Evolutionary conservation across 73 alveolate genomes (phyloP), one percentile per base, ranked within the genome.

Genomic region (Effrenium voratum): DNA sequence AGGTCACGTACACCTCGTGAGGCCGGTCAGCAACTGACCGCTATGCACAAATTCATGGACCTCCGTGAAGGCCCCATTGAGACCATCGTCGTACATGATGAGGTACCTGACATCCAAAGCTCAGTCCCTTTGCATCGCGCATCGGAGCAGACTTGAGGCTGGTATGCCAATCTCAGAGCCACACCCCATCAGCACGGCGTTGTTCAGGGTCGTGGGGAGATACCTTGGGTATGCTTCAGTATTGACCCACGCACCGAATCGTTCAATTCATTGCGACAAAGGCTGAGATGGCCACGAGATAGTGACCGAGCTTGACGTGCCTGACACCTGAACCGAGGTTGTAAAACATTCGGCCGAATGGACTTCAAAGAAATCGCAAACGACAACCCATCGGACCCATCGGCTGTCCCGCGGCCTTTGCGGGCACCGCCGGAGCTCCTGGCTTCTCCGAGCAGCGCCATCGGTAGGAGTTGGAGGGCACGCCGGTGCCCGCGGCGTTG

Each of bases 391-490:
- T 63, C 77, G 8, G 40, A 63, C 5, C 77, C 36, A 32, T 63
- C 36, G 12, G 5, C 36, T 40, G 40, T 22, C 38, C 86, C 91
- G 8, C 36, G 0, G 66, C 97, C 97, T 90, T 90, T 45, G 55
- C 55, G 5, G 97, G 97, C 10, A 70, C 12, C 2, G 97, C 97
- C 4, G 97, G 97, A 16, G 44, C 34, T 32, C 97, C 97, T 0
- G 97, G 97, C 66, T 38, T 70, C n/a, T n/a, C 97, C 5, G 97
- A 90, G 59, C 97, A 90, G 34, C 97, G 70, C 97, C 97, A 90
- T 2, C 97, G 97, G 55, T 68, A 90, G 57, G 97, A 90, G 97
- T 90, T 90, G 44, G 97, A 90, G 0, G 97, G 88, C 44, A 36
- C 15, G 10, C 97, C 97, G 34, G 87, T 90, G 85, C 97, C 97